Conservation (phyloP, 2,329 filamentous ascomycete species). For the Trichothecium roseum region DNA sequence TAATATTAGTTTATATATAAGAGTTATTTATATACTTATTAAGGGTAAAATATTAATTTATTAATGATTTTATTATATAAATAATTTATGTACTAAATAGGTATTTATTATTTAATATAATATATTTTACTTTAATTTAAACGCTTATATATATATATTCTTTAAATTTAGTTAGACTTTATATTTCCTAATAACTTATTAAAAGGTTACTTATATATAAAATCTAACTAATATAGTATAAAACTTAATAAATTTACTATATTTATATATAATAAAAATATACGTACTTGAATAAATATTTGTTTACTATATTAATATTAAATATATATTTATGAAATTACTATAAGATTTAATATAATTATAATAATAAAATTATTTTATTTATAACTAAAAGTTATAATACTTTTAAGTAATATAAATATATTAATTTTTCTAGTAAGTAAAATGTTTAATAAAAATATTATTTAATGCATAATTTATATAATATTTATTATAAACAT, state of each 20-base stretch:
- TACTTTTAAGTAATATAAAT: background rate
- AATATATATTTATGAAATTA: background rate
- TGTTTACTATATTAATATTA: background rate
- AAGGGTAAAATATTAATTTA: background rate
- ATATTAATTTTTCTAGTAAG: background rate
- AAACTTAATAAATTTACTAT: background rate
- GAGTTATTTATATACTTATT: background rate
- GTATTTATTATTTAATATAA: background rate
- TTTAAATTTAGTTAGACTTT: background rate
- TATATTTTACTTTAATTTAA: background rate
- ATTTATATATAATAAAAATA: background rate
- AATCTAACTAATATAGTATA: background rate
- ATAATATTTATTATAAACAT: conserved; percentile 1
- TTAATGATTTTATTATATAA: background rate
- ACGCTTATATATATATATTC: background rate
- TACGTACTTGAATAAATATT: background rate
- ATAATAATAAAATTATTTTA: background rate
- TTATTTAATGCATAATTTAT: background rate
- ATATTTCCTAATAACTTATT: background rate
- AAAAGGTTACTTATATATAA: background rate
- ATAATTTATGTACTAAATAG: too few relatives aligned
- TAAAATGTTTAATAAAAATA: too few relatives aligned
- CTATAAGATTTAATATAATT: background rate
- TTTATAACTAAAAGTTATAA: background rate
- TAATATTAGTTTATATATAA: background rate